Percentiles rank a stretch among this genome's conserved stretches.
phyloP scores from a whole-genome alignment of 116 monocot species.

The Dioscorea cayenensis region DNA sequence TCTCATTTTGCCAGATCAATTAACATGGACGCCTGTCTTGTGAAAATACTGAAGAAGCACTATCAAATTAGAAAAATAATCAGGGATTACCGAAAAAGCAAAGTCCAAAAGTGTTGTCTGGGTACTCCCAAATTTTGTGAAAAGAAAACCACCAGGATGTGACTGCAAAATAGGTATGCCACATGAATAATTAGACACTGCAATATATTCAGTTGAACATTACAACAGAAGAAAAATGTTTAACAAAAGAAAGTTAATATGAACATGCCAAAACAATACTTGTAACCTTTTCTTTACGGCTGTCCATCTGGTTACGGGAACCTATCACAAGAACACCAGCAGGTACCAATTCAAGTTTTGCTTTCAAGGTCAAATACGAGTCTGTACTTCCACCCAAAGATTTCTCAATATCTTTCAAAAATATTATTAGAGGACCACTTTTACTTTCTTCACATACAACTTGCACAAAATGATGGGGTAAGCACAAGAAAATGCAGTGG shows the following conservation, averaged over 20 bases:
- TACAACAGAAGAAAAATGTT: no score
- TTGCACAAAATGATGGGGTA: conserved; percentile 16
- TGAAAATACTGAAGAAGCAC: neutral
- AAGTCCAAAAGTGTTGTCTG: conserved; percentile 93
- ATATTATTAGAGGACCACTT: no score
- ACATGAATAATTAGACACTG: conserved; percentile 72
- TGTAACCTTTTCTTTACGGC: no score
- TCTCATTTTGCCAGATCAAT: neutral
- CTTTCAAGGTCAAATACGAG: no score
- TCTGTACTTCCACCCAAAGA: no score
- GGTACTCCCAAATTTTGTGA: conserved; percentile 96
- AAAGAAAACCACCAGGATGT: conserved; percentile 97
- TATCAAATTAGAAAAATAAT: neutral
- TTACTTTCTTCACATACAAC: conserved; percentile 49
- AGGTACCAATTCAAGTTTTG: no score
- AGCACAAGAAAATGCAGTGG: neutral
- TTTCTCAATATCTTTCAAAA: no score
- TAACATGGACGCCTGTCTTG: neutral
- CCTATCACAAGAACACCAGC: no score
- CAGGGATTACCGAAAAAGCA: conserved; percentile 72
- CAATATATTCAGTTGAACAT: no score
- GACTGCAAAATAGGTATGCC: conserved; percentile 46
- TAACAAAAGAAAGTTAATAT: no score
- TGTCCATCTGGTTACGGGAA: no score
- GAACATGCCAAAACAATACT: no score